Evolutionary conservation across 305 asterid genomes (phyloP).

Genomic region (Plantago coronopus): DNA sequence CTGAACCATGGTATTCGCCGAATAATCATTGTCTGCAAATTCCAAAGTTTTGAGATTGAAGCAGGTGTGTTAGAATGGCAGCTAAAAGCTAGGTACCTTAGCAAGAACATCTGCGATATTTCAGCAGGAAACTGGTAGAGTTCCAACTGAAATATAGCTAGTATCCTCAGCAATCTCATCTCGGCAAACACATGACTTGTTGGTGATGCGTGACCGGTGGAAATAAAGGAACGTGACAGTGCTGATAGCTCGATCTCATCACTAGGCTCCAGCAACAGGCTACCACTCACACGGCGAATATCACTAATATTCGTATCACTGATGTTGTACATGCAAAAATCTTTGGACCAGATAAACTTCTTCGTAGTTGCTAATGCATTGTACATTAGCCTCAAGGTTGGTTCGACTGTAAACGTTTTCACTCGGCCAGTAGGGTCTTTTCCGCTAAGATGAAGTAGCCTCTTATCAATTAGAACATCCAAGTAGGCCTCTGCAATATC

Average conservation of each 20-base stretch:
- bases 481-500: background rate
- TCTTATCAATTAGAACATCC: background rate
- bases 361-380: background rate
- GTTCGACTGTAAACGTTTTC: background rate
- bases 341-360: background rate
- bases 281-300: background rate
- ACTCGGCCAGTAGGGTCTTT: background rate
- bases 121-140: background rate
- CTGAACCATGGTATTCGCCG: background rate
- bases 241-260: background rate
- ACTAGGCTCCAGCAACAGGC: background rate
- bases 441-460: background rate
- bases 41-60: constrained; percentile 19
- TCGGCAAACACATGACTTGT: background rate
- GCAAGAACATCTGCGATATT: constrained; percentile 12
- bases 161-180: constrained; percentile 14
- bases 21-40: constrained; percentile 22
- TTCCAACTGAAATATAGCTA: background rate
- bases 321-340: background rate
- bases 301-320: too few species aligned
- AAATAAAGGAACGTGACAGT: background rate
- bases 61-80: background rate
- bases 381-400: background rate
- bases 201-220: background rate
- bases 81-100: constrained; percentile 19